Conservation (phyloP, 208 protist species). For the Novymonas esmeraldas region DNA sequence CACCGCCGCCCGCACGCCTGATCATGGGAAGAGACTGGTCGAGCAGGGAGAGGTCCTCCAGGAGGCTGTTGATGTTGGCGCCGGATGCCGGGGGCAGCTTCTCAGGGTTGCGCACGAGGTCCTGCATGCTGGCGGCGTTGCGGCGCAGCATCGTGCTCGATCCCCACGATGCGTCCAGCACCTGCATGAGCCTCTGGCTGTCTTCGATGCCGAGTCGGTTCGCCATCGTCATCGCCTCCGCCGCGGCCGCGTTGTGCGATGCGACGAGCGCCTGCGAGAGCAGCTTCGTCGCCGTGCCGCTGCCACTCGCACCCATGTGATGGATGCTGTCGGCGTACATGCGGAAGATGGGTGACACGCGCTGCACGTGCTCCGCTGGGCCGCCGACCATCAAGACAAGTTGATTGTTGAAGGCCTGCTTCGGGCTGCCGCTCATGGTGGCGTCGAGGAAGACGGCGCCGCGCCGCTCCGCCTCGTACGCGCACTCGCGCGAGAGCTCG, state of each 20-base stretch:
- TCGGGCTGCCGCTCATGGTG: conserved; percentile 84
- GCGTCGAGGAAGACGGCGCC: conserved; percentile 87
- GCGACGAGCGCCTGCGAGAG: conserved; percentile 84
- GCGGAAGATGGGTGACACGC: conserved; percentile 76
- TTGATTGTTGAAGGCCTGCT: conserved; percentile 79
- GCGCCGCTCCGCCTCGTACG: conserved; percentile 52
- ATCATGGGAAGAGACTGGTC: conserved; percentile 59
- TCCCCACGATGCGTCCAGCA: conserved; percentile 87
- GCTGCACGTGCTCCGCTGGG: conserved; percentile 68
- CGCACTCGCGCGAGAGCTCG: conserved; percentile 71
- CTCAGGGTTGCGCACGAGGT: conserved; percentile 79
- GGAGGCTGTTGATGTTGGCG: conserved; percentile 57
- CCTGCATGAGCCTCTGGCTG: conserved; percentile 66
- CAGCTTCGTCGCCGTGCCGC: conserved; percentile 78
- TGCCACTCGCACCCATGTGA: conserved; percentile 86
- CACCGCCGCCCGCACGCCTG: neutral
- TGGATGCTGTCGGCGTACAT: conserved; percentile 86
- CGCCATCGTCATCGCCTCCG: conserved; percentile 86
- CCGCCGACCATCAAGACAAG: conserved; percentile 89
- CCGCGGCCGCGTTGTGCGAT: conserved; percentile 84
- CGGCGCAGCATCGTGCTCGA: conserved; percentile 87
- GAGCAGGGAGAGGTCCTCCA: conserved; percentile 72
- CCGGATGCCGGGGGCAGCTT: conserved; percentile 61
- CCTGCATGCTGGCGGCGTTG: conserved; percentile 83
- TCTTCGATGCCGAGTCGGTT: conserved; percentile 80